Evolutionary conservation across 2,329 filamentous ascomycete genomes (phyloP), one percentile per base, ranked within the genome.

Genomic region (Penicillium sp.): DNA sequence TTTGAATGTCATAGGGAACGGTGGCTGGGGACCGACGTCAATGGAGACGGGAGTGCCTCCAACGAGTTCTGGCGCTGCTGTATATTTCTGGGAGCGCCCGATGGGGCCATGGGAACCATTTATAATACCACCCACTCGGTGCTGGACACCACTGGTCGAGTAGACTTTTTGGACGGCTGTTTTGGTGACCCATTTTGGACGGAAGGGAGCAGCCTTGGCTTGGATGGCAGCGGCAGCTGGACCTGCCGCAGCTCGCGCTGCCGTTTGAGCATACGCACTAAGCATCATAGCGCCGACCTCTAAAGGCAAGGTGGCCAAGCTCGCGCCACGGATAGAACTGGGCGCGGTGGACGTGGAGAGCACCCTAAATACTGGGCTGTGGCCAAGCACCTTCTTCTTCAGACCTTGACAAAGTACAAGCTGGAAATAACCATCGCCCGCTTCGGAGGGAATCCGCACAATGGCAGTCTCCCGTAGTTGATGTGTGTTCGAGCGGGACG

Each of bases 281-380:
- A 65, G 57, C 2, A 75, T 58, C 69, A 75, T 57, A 64, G 69
- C 27, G 4, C 83, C 84, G 6, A 86, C 63, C 60, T 88, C 85
- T 13, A 88, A 62, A 0, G 85, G 85, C 65, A 88, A 72, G 0
- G 81, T 86, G 3, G 71, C 73, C 5, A 88, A 62, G 54, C 83
- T 84, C 0, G 85, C 83, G 0, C 85, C 85, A 7, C 82, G 78
- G 1, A 87, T 63, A 0, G 83, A 77, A 59, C 80, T 82, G 0
- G 78, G 73, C 52, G 82, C 82, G 0, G 77, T 74, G 0, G 83
- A 84, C 0, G 81, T 81, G 53, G 84, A 87, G 2, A 85, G 78
- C n/a, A 88, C 72, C 13, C 85, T 77, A 56, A 88, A 88, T 0
- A 86, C 78, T 0, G 85, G 84, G 53, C 83, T 86, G 0, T 78